Percentiles rank a stretch among this genome's conserved stretches.
Evolutionary conservation across 305 asterid species (phyloP).

Genomic region (Nicotiana rustica): DNA sequence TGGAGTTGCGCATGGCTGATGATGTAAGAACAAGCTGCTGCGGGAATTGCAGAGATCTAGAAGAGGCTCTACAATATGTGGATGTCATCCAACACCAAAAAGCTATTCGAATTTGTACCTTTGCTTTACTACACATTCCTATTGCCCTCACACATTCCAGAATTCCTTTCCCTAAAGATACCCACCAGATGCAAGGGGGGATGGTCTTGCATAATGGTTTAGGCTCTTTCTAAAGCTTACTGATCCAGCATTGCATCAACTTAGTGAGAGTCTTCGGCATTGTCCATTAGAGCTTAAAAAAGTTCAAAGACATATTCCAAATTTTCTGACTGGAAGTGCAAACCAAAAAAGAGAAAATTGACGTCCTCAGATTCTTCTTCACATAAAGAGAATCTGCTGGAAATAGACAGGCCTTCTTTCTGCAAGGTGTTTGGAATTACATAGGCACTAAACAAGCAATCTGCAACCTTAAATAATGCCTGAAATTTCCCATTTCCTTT

Average conservation of each 20-base stretch:
- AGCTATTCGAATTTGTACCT: neutral
- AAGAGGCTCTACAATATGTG: neutral
- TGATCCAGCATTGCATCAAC: neutral
- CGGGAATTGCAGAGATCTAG: neutral
- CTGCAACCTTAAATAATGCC: neutral
- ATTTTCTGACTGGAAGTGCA: neutral
- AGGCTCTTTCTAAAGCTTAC: neutral
- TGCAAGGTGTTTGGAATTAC: neutral
- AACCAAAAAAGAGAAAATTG: neutral
- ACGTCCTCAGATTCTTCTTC: conserved; percentile 13
- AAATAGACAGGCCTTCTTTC: neutral
- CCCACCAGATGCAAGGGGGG: conserved; percentile 24
- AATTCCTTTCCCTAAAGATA: conserved; percentile 24
- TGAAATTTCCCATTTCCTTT: conserved; percentile 20
- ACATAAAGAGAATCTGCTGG: neutral
- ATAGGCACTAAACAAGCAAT: neutral
- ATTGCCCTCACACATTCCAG: conserved; percentile 14
- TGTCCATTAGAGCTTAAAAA: neutral
- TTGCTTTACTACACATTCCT: neutral
- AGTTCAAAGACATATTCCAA: neutral
- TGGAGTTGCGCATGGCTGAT: neutral
- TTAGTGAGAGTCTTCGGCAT: neutral
- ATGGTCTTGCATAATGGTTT: neutral
- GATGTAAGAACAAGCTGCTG: neutral
- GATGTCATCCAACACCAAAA: neutral